phyloP scores from a whole-genome alignment of 768 basidiomycete genomes.

The Trametes punicea region DNA sequence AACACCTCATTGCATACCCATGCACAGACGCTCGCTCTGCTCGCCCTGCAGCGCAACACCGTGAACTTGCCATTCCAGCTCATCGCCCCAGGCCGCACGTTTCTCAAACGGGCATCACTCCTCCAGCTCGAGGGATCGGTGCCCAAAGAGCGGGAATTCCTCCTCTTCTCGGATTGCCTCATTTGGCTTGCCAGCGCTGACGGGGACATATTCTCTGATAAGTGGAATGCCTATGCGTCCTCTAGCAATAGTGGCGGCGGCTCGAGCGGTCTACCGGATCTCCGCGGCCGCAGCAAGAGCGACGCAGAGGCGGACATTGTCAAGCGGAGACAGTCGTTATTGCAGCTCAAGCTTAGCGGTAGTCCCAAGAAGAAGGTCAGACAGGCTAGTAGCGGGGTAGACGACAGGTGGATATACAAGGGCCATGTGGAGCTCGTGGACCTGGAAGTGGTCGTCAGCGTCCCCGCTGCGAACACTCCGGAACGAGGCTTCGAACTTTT shows the following conservation, averaged over 20 bases:
- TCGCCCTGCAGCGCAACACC: conserved; percentile 78
- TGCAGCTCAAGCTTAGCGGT: conserved; percentile 22
- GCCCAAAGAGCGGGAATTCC: conserved; percentile 62
- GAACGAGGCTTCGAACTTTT: conserved; percentile 66
- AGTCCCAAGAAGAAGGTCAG: conserved; percentile 30
- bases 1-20: conserved; percentile 79
- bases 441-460: conserved; percentile 62
- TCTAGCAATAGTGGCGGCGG: conserved; percentile 1
- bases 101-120: conserved; percentile 66
- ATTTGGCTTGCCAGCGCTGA: conserved; percentile 69
- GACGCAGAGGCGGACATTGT: conserved; percentile 43
- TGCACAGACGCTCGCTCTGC: conserved; percentile 67
- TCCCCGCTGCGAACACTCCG: conserved; percentile 42
- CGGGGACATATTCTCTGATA: conserved; percentile 25
- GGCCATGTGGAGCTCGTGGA: conserved; percentile 70
- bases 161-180: conserved; percentile 80
- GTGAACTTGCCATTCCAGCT: conserved; percentile 74
- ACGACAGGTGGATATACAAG: conserved; percentile 73
- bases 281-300: conserved; percentile 57
- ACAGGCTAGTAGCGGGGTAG: conserved; percentile 36
- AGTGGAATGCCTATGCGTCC: conserved; percentile 19
- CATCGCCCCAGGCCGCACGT: conserved; percentile 73
- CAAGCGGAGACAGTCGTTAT: conserved; percentile 17
- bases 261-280: conserved; percentile 28
- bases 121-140: conserved; percentile 53